Conservation (phyloP, 495 filamentous ascomycete genomes). For the Talaromyces adpressus region DNA sequence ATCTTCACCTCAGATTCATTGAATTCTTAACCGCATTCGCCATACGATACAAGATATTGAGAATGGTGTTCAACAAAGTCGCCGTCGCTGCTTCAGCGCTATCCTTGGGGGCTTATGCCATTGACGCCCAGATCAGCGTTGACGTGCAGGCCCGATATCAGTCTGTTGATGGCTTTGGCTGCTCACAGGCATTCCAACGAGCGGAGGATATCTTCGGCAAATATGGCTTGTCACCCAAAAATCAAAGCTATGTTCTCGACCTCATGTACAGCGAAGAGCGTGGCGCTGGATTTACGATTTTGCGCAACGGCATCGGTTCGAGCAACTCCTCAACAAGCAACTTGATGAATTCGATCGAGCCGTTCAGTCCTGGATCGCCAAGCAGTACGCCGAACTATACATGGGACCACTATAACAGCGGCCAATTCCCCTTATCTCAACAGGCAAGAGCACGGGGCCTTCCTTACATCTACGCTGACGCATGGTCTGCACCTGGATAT, state of each 20-base stretch:
- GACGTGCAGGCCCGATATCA: conserved; percentile 14
- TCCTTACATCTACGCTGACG: conserved; percentile 44
- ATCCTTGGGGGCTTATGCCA: too few relatives aligned
- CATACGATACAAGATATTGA: too few relatives aligned
- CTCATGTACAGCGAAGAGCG: conserved; percentile 36
- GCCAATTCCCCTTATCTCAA: conserved; percentile 44
- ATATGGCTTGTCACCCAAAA: conserved; percentile 18
- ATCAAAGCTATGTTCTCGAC: conserved; percentile 34
- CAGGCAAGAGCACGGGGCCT: conserved; percentile 37
- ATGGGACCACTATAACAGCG: conserved; percentile 41
- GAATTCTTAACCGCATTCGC: too few relatives aligned
- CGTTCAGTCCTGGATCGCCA: conserved; percentile 27
- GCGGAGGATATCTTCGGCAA: conserved; percentile 16
- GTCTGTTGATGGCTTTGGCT: conserved; percentile 40
- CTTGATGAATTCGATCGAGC: conserved; percentile 27
- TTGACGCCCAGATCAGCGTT: neutral
- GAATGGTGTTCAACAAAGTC: too few relatives aligned
- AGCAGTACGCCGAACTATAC: conserved; percentile 29
- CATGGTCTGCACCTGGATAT: conserved; percentile 49
- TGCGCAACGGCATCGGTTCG: conserved; percentile 39
- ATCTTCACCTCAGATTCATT: too few relatives aligned
- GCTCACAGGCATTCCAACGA: conserved; percentile 45
- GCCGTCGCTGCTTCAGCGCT: too few relatives aligned
- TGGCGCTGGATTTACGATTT: conserved; percentile 46
- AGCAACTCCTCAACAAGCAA: conserved; percentile 29